Conservation (phyloP, 2,329 filamentous ascomycete genomes). For the Metarhizium humberi region DNA sequence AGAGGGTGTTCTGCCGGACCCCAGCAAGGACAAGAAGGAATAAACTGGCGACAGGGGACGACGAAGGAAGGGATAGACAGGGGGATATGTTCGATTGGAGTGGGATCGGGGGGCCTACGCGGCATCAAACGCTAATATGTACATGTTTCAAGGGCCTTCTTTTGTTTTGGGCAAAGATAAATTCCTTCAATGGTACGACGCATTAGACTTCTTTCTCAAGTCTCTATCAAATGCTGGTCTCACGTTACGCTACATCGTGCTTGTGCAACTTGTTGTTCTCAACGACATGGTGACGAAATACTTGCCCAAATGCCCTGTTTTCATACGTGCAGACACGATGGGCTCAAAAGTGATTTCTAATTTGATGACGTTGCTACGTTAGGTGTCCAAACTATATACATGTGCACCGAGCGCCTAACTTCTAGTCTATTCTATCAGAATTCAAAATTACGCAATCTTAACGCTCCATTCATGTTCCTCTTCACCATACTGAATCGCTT, state of each 20-base stretch:
- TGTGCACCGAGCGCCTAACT: background rate
- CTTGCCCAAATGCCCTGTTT: background rate
- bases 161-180: constrained; percentile 15
- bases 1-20: constrained; percentile 84
- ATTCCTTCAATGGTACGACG: constrained; percentile 20
- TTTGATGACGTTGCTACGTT: background rate
- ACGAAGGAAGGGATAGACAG: constrained; percentile 1
- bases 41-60: constrained; percentile 10
- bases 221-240: background rate
- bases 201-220: constrained; percentile 16
- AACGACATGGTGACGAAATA: background rate
- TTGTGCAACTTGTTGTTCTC: background rate
- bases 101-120: background rate
- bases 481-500: constrained; percentile 89
- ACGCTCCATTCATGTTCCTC: constrained; percentile 89
- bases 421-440: background rate
- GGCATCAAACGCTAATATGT: constrained; percentile 13
- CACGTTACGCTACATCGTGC: background rate
- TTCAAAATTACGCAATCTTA: constrained; percentile 19
- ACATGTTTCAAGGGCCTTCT: constrained; percentile 20
- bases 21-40: constrained; percentile 45
- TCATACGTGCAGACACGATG: background rate
- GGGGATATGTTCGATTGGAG: background rate
- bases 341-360: background rate
- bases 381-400: background rate